A percentile compares a stretch with the other conserved stretches of the same genome.
Conservation (phyloP, 495 filamentous ascomycete genomes). For the Lentithecium fluviatile region DNA sequence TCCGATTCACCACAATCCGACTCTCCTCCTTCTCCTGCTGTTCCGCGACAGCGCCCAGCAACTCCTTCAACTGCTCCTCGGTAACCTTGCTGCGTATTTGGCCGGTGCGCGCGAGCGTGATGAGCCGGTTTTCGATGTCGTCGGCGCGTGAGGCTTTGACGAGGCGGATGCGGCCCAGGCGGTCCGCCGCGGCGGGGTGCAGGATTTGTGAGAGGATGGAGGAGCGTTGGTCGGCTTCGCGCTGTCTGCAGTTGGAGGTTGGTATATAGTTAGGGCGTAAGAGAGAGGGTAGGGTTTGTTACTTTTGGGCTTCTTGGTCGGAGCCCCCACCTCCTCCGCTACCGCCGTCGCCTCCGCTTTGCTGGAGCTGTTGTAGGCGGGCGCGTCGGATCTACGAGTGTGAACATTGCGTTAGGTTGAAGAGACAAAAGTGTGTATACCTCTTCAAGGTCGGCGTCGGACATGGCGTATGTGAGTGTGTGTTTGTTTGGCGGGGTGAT, state of each 20-base stretch:
- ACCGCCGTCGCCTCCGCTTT: constrained; percentile 39
- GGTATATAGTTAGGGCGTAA: background rate
- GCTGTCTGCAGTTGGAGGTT: constrained; percentile 52
- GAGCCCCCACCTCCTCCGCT: constrained; percentile 47
- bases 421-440: constrained; percentile 2
- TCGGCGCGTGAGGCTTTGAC: constrained; percentile 89
- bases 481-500: background rate
- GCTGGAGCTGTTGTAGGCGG: constrained; percentile 85
- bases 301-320: constrained; percentile 68
- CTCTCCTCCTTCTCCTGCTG: constrained; percentile 65
- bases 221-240: constrained; percentile 52
- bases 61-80: constrained; percentile 88
- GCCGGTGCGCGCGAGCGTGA: constrained; percentile 83
- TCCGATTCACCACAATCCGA: constrained; percentile 79
- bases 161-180: constrained; percentile 88
- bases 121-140: constrained; percentile 88
- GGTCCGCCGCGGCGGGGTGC: constrained; percentile 87
- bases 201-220: constrained; percentile 88
- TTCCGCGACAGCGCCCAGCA: constrained; percentile 73
- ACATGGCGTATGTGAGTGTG: constrained; percentile 27
- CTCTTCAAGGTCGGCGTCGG: constrained; percentile 36
- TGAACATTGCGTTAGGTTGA: background rate
- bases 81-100: constrained; percentile 86
- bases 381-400: constrained; percentile 73
- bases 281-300: background rate